Evolutionary conservation across 2,329 filamentous ascomycete species (phyloP).

Genomic region (Beauveria varroae): DNA sequence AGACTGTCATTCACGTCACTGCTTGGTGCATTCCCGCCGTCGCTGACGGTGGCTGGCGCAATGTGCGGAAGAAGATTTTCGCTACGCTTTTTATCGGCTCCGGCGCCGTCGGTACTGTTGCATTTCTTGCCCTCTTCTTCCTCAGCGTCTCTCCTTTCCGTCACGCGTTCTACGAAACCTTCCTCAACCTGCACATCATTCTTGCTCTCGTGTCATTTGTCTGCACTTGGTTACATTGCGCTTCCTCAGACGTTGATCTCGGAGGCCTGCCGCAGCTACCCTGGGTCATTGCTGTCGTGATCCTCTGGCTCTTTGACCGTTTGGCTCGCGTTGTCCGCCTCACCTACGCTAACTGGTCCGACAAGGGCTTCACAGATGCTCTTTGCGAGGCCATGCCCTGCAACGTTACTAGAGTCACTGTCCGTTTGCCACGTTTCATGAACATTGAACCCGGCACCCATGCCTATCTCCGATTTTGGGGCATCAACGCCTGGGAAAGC

Average conservation of each 20-base stretch:
- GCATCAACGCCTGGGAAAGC: conserved; percentile 60
- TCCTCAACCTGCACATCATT: conserved; percentile 78
- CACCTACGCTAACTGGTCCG: conserved; percentile 58
- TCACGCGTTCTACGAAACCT: conserved; percentile 96
- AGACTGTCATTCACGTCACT: conserved; percentile 60
- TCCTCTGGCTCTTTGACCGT: conserved; percentile 72
- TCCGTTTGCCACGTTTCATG: conserved; percentile 60
- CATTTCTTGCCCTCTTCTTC: conserved; percentile 59
- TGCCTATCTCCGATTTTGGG: conserved; percentile 64
- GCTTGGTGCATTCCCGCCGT: conserved; percentile 69
- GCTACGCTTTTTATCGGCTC: conserved; percentile 58
- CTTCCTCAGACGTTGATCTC: conserved; percentile 51
- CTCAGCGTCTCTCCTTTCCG: conserved; percentile 71
- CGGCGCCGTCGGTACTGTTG: conserved; percentile 52
- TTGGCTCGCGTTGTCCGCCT: conserved; percentile 55
- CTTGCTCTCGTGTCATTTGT: conserved; percentile 61
- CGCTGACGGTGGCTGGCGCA: conserved; percentile 54
- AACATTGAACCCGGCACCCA: conserved; percentile 63
- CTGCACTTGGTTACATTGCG: conserved; percentile 71
- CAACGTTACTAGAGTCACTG: conserved; percentile 61
- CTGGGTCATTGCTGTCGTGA: conserved; percentile 66
- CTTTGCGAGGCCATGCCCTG: conserved; percentile 61
- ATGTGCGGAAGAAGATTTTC: conserved; percentile 46
- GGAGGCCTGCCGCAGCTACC: conserved; percentile 63
- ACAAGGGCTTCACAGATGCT: conserved; percentile 53